A percentile compares a stretch with the other conserved stretches of the same genome.
Evolutionary conservation across 2,329 filamentous ascomycete genomes (phyloP).

Genomic region (Trichoderma sp.): DNA sequence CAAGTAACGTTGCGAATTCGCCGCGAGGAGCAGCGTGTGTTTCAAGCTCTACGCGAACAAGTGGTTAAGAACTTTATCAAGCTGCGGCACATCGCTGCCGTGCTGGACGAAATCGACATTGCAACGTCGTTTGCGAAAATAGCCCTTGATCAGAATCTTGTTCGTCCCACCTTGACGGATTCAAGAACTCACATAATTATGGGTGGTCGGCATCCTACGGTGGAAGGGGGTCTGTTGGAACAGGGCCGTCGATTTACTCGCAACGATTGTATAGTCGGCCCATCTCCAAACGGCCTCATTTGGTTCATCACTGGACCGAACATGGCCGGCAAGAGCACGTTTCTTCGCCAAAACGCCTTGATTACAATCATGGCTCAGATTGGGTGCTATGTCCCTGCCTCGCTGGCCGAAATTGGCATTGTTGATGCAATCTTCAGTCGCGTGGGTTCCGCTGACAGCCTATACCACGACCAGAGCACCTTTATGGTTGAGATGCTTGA

Average conservation of each 20-base stretch:
- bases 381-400: conserved; percentile 87
- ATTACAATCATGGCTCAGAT: conserved; percentile 92
- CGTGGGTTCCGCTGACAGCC: conserved; percentile 88
- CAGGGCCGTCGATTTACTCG: conserved; percentile 78
- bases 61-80: conserved; percentile 82
- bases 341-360: conserved; percentile 90
- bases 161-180: conserved; percentile 69
- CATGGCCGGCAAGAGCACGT: conserved; percentile 97
- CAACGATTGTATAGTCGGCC: conserved; percentile 84
- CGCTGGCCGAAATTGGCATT: conserved; percentile 79
- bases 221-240: conserved; percentile 76
- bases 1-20: conserved; percentile 74
- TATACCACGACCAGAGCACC: conserved; percentile 93
- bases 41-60: conserved; percentile 67
- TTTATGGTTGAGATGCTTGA: conserved; percentile 99
- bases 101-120: conserved; percentile 91
- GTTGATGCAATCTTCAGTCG: conserved; percentile 97
- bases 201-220: conserved; percentile 86
- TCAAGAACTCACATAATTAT: conserved; percentile 70
- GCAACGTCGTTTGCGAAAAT: conserved; percentile 80
- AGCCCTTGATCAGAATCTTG: conserved; percentile 69
- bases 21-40: conserved; percentile 78
- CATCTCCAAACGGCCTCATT: conserved; percentile 59
- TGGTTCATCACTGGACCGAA: conserved; percentile 81
- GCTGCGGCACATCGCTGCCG: conserved; percentile 82